Evolutionary conservation across 805 yeast genomes (phyloP).

Genomic region (Trichomonascus vanleenenianus): DNA sequence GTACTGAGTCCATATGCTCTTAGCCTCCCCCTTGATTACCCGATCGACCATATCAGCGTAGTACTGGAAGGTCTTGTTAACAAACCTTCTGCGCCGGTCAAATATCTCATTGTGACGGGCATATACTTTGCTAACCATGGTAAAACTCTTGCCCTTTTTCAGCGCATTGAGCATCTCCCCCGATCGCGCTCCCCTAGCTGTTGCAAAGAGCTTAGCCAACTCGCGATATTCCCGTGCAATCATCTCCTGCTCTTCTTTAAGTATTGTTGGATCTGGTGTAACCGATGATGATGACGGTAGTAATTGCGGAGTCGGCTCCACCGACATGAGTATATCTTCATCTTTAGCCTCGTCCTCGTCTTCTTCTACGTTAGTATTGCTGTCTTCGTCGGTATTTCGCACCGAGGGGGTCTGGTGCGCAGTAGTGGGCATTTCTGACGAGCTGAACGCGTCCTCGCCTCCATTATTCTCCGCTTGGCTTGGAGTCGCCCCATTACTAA

Average conservation of each 20-base stretch:
- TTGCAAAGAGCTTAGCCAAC: slow-evolving; percentile 16
- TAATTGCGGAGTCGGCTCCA: not conserved
- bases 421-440: too few relatives aligned
- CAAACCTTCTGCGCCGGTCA: slow-evolving; percentile 12
- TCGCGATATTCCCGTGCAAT: slow-evolving; percentile 17
- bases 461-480: too few relatives aligned
- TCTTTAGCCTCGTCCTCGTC: not conserved
- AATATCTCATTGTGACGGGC: slow-evolving; percentile 9
- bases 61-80: slow-evolving; percentile 15
- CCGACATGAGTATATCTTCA: not conserved
- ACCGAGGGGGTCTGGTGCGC: too few relatives aligned
- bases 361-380: slow-evolving; percentile 1
- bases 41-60: slow-evolving; percentile 15
- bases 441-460: too few relatives aligned
- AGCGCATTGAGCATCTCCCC: slow-evolving; percentile 16
- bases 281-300: not conserved
- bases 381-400: not conserved
- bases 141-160: slow-evolving; percentile 13
- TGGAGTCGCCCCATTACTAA: too few relatives aligned
- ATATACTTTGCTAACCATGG: slow-evolving; percentile 13
- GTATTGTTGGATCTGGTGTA: slow-evolving; percentile 11
- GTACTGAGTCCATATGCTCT: slow-evolving; percentile 26
- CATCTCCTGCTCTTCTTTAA: slow-evolving; percentile 16
- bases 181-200: slow-evolving; percentile 15
- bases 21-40: slow-evolving; percentile 18